A percentile compares a stretch with the other conserved stretches of the same genome.
Evolutionary conservation across 441 rosid species (phyloP).

Genomic region (Brassica hybrid): DNA sequence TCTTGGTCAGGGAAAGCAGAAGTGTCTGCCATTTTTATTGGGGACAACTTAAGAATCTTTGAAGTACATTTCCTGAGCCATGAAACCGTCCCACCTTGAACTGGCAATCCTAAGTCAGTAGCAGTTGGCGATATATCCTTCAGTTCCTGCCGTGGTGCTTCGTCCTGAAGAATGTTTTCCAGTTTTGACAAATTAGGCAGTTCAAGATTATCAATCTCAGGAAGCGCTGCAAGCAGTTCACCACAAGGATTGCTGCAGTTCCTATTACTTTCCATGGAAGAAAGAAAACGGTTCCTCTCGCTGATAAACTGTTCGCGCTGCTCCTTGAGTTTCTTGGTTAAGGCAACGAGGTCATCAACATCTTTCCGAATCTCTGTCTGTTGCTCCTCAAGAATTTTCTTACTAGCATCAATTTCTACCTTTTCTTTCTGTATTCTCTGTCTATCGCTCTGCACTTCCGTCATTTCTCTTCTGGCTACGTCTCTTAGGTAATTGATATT

Average conservation of each 20-base stretch:
- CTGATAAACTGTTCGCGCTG: conserved; percentile 77
- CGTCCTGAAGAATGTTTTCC: conserved; percentile 44
- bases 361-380: conserved; percentile 83
- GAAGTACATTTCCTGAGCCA: conserved; percentile 92
- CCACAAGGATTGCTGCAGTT: conserved; percentile 50
- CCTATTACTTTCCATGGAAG: conserved; percentile 74
- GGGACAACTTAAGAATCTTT: conserved; percentile 77
- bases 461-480: conserved; percentile 84
- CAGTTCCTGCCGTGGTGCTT: conserved; percentile 31
- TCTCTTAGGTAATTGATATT: conserved; percentile 81
- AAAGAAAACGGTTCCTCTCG: conserved; percentile 29
- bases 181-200: conserved; percentile 49
- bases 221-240: conserved; percentile 71
- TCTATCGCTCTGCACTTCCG: conserved; percentile 74
- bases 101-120: conserved; percentile 46
- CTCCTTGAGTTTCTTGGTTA: conserved; percentile 52
- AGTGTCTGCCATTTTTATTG: conserved; percentile 55
- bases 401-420: conserved; percentile 67
- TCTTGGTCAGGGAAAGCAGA: conserved; percentile 46
- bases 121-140: too few relatives aligned
- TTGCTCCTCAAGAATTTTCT: conserved; percentile 75
- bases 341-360: conserved; percentile 79
- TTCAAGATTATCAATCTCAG: conserved; percentile 72
- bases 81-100: conserved; percentile 56
- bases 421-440: conserved; percentile 64